Evolutionary conservation across 176 grass and related monocot genomes (phyloP).

Genomic region (Dactylis glomerata): DNA sequence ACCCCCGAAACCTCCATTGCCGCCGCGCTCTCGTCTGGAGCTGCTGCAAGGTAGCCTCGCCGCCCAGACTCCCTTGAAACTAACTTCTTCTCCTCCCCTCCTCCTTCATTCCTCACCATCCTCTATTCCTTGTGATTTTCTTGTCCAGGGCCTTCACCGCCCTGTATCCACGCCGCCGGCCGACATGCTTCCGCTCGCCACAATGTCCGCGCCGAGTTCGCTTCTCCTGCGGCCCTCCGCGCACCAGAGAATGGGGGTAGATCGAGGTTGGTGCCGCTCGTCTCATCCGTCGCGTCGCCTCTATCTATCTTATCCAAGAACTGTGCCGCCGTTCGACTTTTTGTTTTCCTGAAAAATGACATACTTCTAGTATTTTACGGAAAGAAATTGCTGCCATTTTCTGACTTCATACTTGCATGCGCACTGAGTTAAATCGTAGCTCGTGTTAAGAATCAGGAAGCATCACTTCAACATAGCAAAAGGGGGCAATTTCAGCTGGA

Average conservation of each 20-base stretch:
- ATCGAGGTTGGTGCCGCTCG: conserved; percentile 15
- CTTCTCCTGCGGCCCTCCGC: background rate
- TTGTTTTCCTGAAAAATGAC: background rate
- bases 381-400: background rate
- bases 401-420: background rate
- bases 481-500: background rate
- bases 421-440: background rate
- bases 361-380: too few species aligned
- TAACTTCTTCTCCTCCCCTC: background rate
- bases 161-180: background rate
- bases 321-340: background rate
- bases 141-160: background rate
- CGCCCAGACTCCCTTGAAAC: background rate
- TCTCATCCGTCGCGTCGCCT: background rate
- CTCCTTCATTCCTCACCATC: background rate
- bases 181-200: conserved; percentile 11
- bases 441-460: background rate
- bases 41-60: background rate
- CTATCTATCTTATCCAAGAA: background rate
- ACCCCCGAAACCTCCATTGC: background rate
- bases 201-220: conserved; percentile 5
- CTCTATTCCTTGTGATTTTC: background rate
- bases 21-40: background rate
- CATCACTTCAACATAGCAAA: background rate
- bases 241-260: background rate